These are phyloP conservation scores for Ogataea trehalophila DNA, from an alignment of 805 yeast genomes.

Conservation along the genomic window DNA sequence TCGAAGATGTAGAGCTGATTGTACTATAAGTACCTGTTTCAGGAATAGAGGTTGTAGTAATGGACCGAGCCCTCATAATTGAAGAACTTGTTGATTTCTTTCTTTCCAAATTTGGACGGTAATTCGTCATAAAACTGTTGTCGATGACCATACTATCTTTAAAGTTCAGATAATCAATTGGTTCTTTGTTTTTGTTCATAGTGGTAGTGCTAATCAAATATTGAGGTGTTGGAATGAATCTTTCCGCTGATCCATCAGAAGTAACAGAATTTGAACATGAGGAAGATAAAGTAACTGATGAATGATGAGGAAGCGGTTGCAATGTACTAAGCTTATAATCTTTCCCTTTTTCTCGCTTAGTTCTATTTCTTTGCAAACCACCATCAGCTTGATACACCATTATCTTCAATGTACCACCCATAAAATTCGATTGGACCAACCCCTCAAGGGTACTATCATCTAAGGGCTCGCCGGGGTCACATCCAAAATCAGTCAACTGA, in stretches of 20 bases:
- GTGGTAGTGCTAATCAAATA: constrained; percentile 44
- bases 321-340: neutral
- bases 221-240: constrained; percentile 63
- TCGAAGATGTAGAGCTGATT: constrained; percentile 7
- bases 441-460: constrained; percentile 42
- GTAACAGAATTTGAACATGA: constrained; percentile 54
- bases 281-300: constrained; percentile 38
- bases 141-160: constrained; percentile 33
- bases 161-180: constrained; percentile 52
- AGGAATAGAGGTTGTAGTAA: constrained; percentile 23
- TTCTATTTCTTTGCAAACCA: neutral
- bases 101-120: constrained; percentile 3
- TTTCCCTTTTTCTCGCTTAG: no score
- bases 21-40: constrained; percentile 2
- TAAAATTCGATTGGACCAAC: constrained; percentile 32
- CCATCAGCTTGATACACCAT: constrained; percentile 8
- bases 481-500: constrained; percentile 66
- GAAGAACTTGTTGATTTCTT: constrained; percentile 21
- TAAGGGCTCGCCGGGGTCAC: constrained; percentile 51
- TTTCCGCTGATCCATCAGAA: constrained; percentile 32
- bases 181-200: constrained; percentile 25
- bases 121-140: neutral
- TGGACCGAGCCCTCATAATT: constrained; percentile 24
- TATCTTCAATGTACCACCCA: constrained; percentile 22
- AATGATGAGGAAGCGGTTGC: constrained; percentile 1